phyloP scores from a whole-genome alignment of 805 yeast species.

The Ogataea salicorniae region DNA sequence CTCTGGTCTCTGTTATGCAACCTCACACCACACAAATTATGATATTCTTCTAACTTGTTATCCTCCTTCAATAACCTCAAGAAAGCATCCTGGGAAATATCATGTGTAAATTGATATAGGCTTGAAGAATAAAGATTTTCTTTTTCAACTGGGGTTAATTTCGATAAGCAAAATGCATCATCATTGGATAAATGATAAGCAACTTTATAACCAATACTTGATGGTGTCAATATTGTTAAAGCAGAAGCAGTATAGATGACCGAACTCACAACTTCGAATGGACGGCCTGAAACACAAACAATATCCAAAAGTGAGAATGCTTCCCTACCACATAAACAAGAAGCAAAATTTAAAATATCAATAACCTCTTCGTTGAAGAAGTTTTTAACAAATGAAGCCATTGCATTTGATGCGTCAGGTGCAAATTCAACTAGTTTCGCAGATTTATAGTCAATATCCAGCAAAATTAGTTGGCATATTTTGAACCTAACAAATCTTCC shows the following conservation, averaged over 20 bases:
- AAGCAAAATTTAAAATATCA: slow-evolving; percentile 34
- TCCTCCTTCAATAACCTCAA: slow-evolving; percentile 23
- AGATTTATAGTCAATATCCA: not conserved
- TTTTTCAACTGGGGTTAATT: slow-evolving; percentile 26
- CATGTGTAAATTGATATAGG: slow-evolving; percentile 38
- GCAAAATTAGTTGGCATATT: slow-evolving; percentile 26
- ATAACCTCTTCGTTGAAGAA: slow-evolving; percentile 12
- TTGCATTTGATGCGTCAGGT: slow-evolving; percentile 1
- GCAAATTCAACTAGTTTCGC: not conserved
- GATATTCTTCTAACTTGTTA: slow-evolving; percentile 29
- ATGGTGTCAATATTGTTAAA: slow-evolving; percentile 32
- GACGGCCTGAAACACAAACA: slow-evolving; percentile 31
- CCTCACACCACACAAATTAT: slow-evolving; percentile 40
- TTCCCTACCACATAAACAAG: slow-evolving; percentile 36
- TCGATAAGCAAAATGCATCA: not conserved
- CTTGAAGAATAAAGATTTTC: slow-evolving; percentile 34
- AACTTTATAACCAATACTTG: slow-evolving; percentile 40
- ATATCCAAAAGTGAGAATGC: slow-evolving; percentile 36
- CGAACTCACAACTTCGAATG: slow-evolving; percentile 30
- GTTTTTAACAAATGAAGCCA: slow-evolving; percentile 3
- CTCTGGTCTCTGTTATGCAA: slow-evolving; percentile 19
- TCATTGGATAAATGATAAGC: slow-evolving; percentile 39
- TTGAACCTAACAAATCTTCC: slow-evolving; percentile 37
- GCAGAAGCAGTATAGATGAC: slow-evolving; percentile 33
- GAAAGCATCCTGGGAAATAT: slow-evolving; percentile 32